Conservation (phyloP, 805 yeast genomes). For the Yarrowia yakushimensis region DNA sequence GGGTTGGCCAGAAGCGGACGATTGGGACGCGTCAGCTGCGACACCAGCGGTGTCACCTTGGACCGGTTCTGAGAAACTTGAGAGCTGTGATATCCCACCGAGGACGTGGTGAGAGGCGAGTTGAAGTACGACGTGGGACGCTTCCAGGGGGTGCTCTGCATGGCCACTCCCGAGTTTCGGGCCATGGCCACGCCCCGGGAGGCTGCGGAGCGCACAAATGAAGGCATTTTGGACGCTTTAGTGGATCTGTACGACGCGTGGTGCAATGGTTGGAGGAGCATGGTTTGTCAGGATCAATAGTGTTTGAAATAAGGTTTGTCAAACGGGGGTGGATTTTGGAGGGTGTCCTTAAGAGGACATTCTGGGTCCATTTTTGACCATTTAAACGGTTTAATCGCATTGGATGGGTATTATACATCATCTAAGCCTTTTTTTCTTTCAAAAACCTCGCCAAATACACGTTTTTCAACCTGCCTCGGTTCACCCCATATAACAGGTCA, state of each 20-base stretch:
- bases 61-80: background rate
- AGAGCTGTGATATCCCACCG: background rate
- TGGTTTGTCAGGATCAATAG: background rate
- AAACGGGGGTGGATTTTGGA: too few species aligned
- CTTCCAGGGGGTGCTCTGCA: background rate
- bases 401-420: too few species aligned
- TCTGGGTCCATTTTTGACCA: too few species aligned
- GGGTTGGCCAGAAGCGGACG: slow-evolving; percentile 28
- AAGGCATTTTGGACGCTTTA: background rate
- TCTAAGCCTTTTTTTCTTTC: too few species aligned
- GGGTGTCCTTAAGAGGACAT: too few species aligned
- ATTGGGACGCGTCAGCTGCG: background rate
- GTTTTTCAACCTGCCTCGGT: background rate
- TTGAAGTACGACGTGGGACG: slow-evolving; percentile 1
- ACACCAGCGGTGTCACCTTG: background rate
- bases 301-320: background rate
- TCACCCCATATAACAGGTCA: too few species aligned
- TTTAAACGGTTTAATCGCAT: too few species aligned
- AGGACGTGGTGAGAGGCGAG: slow-evolving; percentile 3
- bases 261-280: background rate
- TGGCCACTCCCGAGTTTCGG: background rate
- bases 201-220: slow-evolving; percentile 8
- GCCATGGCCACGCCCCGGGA: slow-evolving; percentile 14
- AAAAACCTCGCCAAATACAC: too few species aligned
- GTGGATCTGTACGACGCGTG: background rate